A percentile compares a stretch with the other conserved stretches of the same genome.
phyloP scores from a whole-genome alignment of 306 rosid species.

The Erythrophleum fordii region DNA sequence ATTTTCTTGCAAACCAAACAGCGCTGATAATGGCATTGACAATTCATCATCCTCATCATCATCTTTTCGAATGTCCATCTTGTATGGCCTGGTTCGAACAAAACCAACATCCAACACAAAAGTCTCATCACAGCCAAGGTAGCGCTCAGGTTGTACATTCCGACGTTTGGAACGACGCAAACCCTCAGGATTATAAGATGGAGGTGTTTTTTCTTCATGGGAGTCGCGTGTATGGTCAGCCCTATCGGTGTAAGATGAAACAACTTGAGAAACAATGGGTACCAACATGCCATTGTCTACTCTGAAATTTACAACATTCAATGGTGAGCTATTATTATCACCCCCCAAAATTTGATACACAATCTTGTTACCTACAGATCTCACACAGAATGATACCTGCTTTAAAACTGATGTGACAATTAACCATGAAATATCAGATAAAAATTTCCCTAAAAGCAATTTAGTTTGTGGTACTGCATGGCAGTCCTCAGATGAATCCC shows the following conservation, averaged over 20 bases:
- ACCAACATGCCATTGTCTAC: conserved; percentile 51
- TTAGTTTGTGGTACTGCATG: conserved; percentile 65
- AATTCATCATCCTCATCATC: conserved; percentile 48
- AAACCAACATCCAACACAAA: conserved; percentile 70
- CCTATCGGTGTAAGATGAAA: conserved; percentile 35
- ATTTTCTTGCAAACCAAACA: conserved; percentile 47
- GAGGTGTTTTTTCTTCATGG: conserved; percentile 37
- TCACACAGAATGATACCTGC: conserved; percentile 60
- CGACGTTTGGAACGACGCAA: conserved; percentile 94
- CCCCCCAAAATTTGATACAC: conserved; percentile 67
- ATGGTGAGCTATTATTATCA: conserved; percentile 31
- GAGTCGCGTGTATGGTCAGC: conserved; percentile 36
- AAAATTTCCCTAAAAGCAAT: conserved; percentile 69
- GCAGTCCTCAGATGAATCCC: conserved; percentile 77
- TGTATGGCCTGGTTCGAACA: conserved; percentile 64
- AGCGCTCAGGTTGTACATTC: conserved; percentile 83
- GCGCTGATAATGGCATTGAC: conserved; percentile 58
- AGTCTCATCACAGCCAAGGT: conserved; percentile 65
- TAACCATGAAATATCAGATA: conserved; percentile 82
- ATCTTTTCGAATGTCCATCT: conserved; percentile 51
- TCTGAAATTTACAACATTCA: conserved; percentile 58
- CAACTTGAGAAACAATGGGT: conserved; percentile 59
- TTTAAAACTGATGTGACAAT: conserved; percentile 65
- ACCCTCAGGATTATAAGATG: conserved; percentile 48
- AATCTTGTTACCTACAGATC: conserved; percentile 69